Percentiles rank a stretch among this genome's conserved stretches.
These are phyloP conservation scores for Anaeramoeba flamelloides DNA, from an alignment of 78 protist species.

Conservation along the genomic window DNA sequence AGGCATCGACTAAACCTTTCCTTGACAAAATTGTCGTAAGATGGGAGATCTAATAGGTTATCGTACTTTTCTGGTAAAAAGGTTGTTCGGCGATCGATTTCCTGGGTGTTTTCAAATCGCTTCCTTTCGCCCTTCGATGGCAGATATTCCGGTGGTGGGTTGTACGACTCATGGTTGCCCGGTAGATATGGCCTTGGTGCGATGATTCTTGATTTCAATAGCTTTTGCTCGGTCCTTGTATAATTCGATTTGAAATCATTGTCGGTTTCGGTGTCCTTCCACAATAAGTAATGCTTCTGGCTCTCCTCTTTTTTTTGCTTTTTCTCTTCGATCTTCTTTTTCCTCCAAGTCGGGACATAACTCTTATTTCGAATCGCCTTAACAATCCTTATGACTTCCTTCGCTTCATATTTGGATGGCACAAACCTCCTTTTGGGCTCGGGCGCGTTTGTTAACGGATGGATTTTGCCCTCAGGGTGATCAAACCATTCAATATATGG, in stretches of 20 bases:
- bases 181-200: constrained; percentile 34
- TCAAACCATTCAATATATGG: background rate
- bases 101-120: constrained; percentile 31
- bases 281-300: background rate
- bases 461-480: background rate
- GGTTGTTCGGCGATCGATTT: constrained; percentile 23
- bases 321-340: too few relatives aligned
- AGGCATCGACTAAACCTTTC: constrained; percentile 87
- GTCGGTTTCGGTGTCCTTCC: background rate
- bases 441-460: background rate
- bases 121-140: constrained; percentile 34
- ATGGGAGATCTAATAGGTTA: constrained; percentile 64
- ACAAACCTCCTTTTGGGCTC: background rate
- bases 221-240: background rate
- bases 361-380: background rate
- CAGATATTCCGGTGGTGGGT: constrained; percentile 86
- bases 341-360: too few relatives aligned
- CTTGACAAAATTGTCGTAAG: constrained; percentile 32
- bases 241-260: background rate
- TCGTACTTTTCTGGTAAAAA: constrained; percentile 47
- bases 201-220: background rate
- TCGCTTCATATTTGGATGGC: background rate
- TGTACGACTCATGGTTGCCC: constrained; percentile 77
- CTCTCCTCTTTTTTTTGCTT: background rate
- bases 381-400: background rate